Base-by-base conservation (phyloP, 441 rosid species). In the Daphne laureola region DNA sequence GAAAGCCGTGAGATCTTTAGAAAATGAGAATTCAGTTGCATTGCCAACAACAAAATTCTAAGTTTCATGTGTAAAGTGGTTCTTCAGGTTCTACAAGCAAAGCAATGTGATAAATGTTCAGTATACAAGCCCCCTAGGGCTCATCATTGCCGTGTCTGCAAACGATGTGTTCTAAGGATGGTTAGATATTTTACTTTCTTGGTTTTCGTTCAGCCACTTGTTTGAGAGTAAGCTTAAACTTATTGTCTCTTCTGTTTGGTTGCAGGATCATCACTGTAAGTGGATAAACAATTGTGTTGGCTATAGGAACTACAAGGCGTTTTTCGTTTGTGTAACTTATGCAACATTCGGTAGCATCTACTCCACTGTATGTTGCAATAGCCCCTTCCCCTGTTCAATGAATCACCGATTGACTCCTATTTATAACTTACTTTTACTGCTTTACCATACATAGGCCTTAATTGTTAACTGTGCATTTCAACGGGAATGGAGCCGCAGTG, bases 101-200 rank as follows among this genome's bases (percentile, higher is more conserved):
- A 79, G 69, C 72, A 58, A 43, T 90, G 95, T 62, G 85, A 84
- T 25, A 84, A 78, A 61, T 90, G 97, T 53, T 75, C 75, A 48
- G 62, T 62, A 0, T 70, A 66, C 66, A 90, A 86, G 67, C 95
- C 95, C 67, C 85, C 72, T 1, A 73, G 97, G 71, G 77, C 95
- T 66, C 97, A 90, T 63, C 97, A 90, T 62, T 84, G 97, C 68
- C 81, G 86, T 55, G 74, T 81, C 60, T 86, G 97, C 66, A 78
- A 81, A 82, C 79, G 82, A 75, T 86, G 97, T 53, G 77, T 84
- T 53, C 77, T 84, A 82, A 82, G 78, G 75, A 90, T 90, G 97
- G 95, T 90, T 73, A 58, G 86, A 67, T 46, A 45, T 15, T 31
- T 36, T 54, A 43, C 8, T 64, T 64, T 57, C 40, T 21, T 45